Percentiles rank a stretch among this genome's conserved stretches.
Conservation (phyloP, 2,329 filamentous ascomycete genomes). For the Alternaria panax region DNA sequence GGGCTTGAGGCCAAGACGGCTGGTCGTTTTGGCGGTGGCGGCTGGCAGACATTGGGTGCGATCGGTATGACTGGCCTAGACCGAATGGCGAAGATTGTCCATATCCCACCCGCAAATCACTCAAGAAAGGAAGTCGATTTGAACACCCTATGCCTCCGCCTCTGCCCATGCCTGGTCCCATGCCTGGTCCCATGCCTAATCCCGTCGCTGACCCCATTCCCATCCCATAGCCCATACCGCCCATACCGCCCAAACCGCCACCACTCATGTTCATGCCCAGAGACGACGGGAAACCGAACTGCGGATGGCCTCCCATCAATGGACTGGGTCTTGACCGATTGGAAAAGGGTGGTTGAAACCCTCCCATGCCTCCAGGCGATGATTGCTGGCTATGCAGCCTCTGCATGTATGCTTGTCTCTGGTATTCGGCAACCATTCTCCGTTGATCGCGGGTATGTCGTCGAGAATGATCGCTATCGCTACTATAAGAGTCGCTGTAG, state of each 20-base stretch:
- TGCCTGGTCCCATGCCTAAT: background rate
- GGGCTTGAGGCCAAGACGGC: slow-evolving; percentile 1
- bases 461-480: background rate
- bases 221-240: slow-evolving; percentile 10
- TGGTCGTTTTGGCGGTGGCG: slow-evolving; percentile 6
- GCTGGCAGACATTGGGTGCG: slow-evolving; percentile 2
- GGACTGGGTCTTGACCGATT: background rate
- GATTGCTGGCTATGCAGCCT: background rate
- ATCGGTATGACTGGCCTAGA: background rate
- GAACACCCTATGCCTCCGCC: background rate
- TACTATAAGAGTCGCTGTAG: background rate
- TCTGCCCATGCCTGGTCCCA: background rate
- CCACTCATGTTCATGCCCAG: slow-evolving; percentile 4
- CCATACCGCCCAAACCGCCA: slow-evolving; percentile 3
- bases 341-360: background rate
- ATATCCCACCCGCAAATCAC: background rate
- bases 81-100: slow-evolving; percentile 5
- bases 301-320: slow-evolving; percentile 9
- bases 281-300: background rate
- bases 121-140: background rate
- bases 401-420: slow-evolving; percentile 3
- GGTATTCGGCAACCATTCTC: background rate
- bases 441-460: background rate
- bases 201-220: background rate
- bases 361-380: background rate